Conservation (phyloP, 345 rosid genomes). For the Citrus cavaleriei region DNA sequence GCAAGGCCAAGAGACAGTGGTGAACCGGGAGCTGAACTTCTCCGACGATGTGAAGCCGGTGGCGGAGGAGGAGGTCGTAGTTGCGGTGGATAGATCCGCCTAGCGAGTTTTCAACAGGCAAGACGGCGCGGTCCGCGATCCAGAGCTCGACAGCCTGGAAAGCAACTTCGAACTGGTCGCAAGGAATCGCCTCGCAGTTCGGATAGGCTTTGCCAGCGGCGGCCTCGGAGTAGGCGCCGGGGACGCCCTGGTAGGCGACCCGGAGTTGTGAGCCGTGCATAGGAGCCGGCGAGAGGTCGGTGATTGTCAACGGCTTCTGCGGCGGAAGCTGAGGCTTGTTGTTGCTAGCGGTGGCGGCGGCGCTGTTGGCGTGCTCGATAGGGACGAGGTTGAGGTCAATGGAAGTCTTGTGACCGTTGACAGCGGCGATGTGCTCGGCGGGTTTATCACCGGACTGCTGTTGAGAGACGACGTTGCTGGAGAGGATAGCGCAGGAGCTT, state of each 20-base stretch:
- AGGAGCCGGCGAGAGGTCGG: constrained; percentile 85
- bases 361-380: constrained; percentile 21
- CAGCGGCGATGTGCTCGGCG: constrained; percentile 40
- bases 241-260: constrained; percentile 97
- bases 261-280: constrained; percentile 85
- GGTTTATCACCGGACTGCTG: constrained; percentile 34
- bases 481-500: constrained; percentile 75
- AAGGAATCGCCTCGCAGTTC: constrained; percentile 87
- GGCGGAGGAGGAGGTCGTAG: constrained; percentile 95
- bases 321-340: constrained; percentile 16
- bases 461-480: constrained; percentile 55
- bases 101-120: constrained; percentile 88
- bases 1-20: constrained; percentile 89
- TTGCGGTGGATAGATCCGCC: constrained; percentile 97
- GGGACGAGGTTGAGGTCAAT: constrained; percentile 59
- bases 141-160: constrained; percentile 98
- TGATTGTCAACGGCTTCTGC: constrained; percentile 53
- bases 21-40: constrained; percentile 94
- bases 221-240: constrained; percentile 97
- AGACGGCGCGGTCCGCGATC: constrained; percentile 95
- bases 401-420: constrained; percentile 53
- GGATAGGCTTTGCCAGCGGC: constrained; percentile 98
- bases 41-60: constrained; percentile 93
- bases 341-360: not conserved
- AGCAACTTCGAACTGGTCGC: constrained; percentile 96